A percentile compares a stretch with the other conserved stretches of the same genome.
Evolutionary conservation across 148 eudicot genomes (phyloP).

Genomic region (Fallopia convolvulus): DNA sequence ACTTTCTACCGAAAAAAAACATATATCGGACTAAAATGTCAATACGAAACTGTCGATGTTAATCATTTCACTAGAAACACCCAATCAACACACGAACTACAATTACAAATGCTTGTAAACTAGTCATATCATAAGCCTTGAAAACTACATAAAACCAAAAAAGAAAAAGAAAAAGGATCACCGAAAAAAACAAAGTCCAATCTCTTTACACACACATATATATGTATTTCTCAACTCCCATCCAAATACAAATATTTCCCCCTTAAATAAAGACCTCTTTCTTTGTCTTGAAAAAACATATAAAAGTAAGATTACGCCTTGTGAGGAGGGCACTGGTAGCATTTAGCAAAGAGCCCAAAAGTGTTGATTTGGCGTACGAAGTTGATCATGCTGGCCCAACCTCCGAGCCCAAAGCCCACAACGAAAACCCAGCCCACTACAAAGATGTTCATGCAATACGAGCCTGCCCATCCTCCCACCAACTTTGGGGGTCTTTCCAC

Average conservation of each 20-base stretch:
- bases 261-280: constrained; percentile 23
- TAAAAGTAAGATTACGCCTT: constrained; percentile 22
- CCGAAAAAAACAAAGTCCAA: neutral
- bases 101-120: neutral
- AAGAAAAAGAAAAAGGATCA: neutral
- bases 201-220: neutral
- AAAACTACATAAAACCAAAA: neutral
- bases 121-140: neutral
- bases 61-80: neutral
- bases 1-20: neutral
- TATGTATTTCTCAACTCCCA: constrained; percentile 1
- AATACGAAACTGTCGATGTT: neutral
- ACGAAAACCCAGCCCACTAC: constrained; percentile 75
- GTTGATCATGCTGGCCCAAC: constrained; percentile 85
- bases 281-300: neutral
- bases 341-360: constrained; percentile 77
- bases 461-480: constrained; percentile 69
- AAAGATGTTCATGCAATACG: constrained; percentile 53
- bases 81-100: neutral
- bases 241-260: constrained; percentile 32
- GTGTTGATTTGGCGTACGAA: constrained; percentile 62
- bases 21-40: neutral
- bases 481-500: constrained; percentile 64
- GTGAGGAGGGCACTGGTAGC: constrained; percentile 80
- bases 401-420: constrained; percentile 83